Conservation (phyloP, 2,329 filamentous ascomycete genomes). For the Aspergillus alliaceus region DNA sequence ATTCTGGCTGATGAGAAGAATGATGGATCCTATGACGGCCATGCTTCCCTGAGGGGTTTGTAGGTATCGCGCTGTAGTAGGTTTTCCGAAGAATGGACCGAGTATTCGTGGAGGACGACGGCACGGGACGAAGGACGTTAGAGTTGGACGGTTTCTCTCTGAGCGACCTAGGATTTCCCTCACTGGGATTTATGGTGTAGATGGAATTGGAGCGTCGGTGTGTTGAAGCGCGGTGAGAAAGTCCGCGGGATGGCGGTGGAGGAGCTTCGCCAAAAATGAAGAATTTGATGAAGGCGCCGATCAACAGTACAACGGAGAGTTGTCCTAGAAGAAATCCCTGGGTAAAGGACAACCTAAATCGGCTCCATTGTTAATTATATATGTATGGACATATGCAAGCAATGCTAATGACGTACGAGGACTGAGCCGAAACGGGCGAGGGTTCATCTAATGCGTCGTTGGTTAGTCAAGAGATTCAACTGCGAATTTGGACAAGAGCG, state of each 20-base stretch:
- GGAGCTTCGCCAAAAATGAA: conserved; percentile 98
- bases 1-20: conserved; percentile 91
- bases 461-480: conserved; percentile 15
- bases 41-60: conserved; percentile 41
- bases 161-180: conserved; percentile 45
- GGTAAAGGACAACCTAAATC: conserved; percentile 78
- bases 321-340: conserved; percentile 93
- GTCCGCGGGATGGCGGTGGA: conserved; percentile 75
- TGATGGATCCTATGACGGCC: conserved; percentile 44
- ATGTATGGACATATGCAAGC: not conserved
- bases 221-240: conserved; percentile 72
- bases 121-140: conserved; percentile 70
- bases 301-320: conserved; percentile 83
- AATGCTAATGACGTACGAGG: conserved; percentile 37
- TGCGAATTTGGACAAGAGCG: conserved; percentile 1
- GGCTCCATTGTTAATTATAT: conserved; percentile 6
- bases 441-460: conserved; percentile 26
- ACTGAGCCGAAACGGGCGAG: conserved; percentile 34
- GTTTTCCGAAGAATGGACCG: conserved; percentile 82
- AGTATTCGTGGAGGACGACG: conserved; percentile 82
- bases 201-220: conserved; percentile 74
- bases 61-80: conserved; percentile 73
- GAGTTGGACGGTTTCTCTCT: conserved; percentile 56
- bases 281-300: conserved; percentile 97
- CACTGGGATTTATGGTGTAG: conserved; percentile 39